Evolutionary conservation across 495 filamentous ascomycete genomes (phyloP), one percentile per base, ranked within the genome.

Genomic region (Neurospora sp.): DNA sequence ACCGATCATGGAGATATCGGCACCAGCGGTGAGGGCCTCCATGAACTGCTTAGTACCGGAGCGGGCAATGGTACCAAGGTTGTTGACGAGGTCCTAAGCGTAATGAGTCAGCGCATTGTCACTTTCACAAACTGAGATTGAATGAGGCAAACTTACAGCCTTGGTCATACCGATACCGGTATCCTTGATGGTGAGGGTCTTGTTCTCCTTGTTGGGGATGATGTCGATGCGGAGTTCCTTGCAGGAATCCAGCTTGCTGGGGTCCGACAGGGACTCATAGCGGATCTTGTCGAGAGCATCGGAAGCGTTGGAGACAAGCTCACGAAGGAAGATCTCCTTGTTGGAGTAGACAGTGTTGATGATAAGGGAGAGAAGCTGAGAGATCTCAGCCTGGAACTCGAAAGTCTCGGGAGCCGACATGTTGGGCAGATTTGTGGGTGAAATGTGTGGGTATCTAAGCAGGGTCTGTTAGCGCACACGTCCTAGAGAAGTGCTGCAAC

Each of bases 321-420:
- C 96, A 90, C 96, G 88, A 77, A 99, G 86, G 90, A 98, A 99
- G 84, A 99, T 99, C 87, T 98, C 96, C 90, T 99, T 99, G 89
- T 99, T 99, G 75, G 94, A 97, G 90, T 99, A 99, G 87, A 99
- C 96, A 73, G 96, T 98, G 92, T 99, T 99, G 88, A 99, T 98
- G 86, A 99, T 98, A 80, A 99, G 90, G 74, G 91, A 94, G 81
- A 99, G 92, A 70, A 99, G 93, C 93, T 99, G 96, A 90, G 94
- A 97, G 84, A 98, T 98, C 91, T 98, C 95, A 91, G 94, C 95
- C 90, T 99, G 96, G 88, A 99, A 99, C 90, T 98, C 94, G 87
- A 98, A 98, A 73, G 93, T 96, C 87, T 97, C 92, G 81, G 53
- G 27, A 27, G 94, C 83, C 94, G 96, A 96, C 81, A 82, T 93